Base-by-base conservation (phyloP, 1,139 yeast genomes). In the Sugiyamaella novakii region DNA sequence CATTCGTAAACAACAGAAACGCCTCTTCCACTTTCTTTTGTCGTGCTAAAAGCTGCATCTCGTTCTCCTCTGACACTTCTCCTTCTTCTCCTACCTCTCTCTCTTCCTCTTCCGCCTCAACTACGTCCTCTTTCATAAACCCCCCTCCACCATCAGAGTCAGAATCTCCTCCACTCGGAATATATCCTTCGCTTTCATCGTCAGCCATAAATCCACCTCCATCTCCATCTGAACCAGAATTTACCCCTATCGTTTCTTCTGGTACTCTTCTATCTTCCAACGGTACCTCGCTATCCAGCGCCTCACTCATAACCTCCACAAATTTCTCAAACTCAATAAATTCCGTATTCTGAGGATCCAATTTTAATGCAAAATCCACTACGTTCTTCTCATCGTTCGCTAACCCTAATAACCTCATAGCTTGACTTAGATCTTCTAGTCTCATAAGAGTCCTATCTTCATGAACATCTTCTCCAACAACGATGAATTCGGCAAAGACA, bases 401-500 rank as follows among this genome's bases (percentile, higher is more conserved):
- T n/a, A 66, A 38, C n/a, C 61, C 66, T 14, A 63, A 54, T 10
- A 54, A 53, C 11, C 40, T 53, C 18, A 66, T 46, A 2, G 63
- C 64, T 11, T 57, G 56, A 2, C 49, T 47, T 14, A 66, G 52
- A 28, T 54, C 53, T 0, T 35, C 34, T 7, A 50, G 46, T 1
- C 56, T 50, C 36, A 64, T 50, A 1, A 60, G 60, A 45, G 57
- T 60, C 6, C 57, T 59, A 14, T 48, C 55, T 18, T 57, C 63
- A 5, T 53, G 60, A 6, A 35, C 54, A 7, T 42, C 50, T 21
- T 57, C 60, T 5, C 44, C 44, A 30, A 56, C 56, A 5, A 56
- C 58, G 60, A 65, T 59, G 42, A 52, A 62, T 43, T 61, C 61
- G 2, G 65, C 61, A 43, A 65, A 65, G 12, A 62, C 66, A 31